Evolutionary conservation across 371 early-diverging fungal species (phyloP).

Genomic region (Mortierella sp.): DNA sequence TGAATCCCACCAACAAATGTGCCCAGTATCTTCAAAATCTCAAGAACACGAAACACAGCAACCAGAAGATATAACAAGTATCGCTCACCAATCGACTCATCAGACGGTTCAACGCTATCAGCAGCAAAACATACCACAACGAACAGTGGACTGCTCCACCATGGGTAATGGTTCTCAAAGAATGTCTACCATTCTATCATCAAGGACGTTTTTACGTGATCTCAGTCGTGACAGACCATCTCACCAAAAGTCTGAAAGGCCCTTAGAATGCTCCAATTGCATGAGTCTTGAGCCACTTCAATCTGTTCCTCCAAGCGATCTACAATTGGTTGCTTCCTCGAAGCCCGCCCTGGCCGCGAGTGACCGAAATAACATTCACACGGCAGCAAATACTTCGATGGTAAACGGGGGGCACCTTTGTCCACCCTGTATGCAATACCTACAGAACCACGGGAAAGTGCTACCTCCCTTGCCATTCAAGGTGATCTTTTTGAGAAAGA

Average conservation of each 20-base stretch:
- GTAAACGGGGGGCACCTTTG: conserved; percentile 22
- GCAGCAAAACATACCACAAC: conserved; percentile 7
- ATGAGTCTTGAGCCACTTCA: conserved; percentile 38
- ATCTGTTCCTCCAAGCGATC: background rate
- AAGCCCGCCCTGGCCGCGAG: background rate
- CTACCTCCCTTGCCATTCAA: conserved; percentile 33
- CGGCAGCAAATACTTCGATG: too few relatives aligned
- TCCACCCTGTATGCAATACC: conserved; percentile 26
- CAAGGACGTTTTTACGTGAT: too few relatives aligned
- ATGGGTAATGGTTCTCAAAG: too few relatives aligned
- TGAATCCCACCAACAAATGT: conserved; percentile 46
- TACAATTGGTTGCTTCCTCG: background rate
- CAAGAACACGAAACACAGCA: too few relatives aligned
- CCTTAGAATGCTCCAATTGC: conserved; percentile 37
- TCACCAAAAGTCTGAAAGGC: conserved; percentile 6
- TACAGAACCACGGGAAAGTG: conserved; percentile 19
- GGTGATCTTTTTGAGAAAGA: conserved; percentile 42
- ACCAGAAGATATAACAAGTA: conserved; percentile 24
- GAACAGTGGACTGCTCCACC: too few relatives aligned
- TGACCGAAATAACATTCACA: too few relatives aligned
- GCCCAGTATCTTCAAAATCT: conserved; percentile 12
- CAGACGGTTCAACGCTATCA: conserved; percentile 28
- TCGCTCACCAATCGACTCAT: too few relatives aligned
- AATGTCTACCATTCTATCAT: too few relatives aligned
- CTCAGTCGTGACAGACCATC: too few relatives aligned